Conservation (phyloP, 176 grass and related monocot genomes). For the Urochloa ruziziensis region DNA sequence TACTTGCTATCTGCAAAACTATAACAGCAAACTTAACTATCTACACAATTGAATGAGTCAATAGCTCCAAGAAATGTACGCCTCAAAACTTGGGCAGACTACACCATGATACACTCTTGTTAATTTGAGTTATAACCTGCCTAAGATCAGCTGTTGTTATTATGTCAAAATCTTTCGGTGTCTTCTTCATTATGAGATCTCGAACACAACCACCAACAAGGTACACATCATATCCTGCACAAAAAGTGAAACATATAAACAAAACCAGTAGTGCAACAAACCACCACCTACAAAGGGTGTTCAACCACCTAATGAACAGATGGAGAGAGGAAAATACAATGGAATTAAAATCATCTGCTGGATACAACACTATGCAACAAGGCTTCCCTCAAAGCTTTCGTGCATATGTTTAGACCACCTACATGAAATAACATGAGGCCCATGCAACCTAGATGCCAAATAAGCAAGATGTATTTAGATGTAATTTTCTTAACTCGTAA, state of each 20-base stretch:
- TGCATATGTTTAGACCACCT: neutral
- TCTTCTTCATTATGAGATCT: slow-evolving; percentile 95
- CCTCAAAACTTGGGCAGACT: neutral
- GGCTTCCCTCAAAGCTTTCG: neutral
- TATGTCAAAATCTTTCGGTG: slow-evolving; percentile 94
- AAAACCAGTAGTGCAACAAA: neutral
- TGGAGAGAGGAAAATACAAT: neutral
- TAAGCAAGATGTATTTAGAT: neutral
- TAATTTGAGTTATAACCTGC: slow-evolving; percentile 66
- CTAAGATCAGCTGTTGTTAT: slow-evolving; percentile 87
- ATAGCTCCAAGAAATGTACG: neutral
- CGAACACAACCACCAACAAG: slow-evolving; percentile 92
- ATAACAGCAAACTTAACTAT: neutral
- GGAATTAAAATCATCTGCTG: neutral
- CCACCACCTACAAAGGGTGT: slow-evolving; percentile 4
- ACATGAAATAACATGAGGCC: neutral
- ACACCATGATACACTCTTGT: slow-evolving; percentile 12
- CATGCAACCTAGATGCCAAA: slow-evolving; percentile 1
- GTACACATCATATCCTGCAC: slow-evolving; percentile 89
- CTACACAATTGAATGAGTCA: neutral
- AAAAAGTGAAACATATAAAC: slow-evolving; percentile 23
- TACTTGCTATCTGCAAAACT: neutral
- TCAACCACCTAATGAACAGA: slow-evolving; percentile 8
- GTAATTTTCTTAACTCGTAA: neutral
- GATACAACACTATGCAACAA: neutral